phyloP scores from a whole-genome alignment of 2,329 filamentous ascomycete genomes.

The Scytalidium lignicola region DNA sequence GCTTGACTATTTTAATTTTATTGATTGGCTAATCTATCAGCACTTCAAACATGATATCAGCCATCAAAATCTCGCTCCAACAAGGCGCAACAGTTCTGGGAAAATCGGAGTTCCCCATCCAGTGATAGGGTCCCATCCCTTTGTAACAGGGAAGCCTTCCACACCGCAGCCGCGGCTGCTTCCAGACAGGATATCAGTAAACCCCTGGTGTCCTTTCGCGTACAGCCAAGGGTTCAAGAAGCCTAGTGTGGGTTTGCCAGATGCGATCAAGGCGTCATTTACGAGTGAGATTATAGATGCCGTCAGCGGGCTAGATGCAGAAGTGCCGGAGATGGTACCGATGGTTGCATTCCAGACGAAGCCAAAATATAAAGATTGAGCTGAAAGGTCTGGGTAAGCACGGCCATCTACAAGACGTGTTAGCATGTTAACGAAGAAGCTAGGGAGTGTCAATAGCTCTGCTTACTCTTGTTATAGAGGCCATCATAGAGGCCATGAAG shows the following conservation, averaged over 20 bases:
- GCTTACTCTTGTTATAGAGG: conserved; percentile 34
- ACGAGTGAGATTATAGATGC: conserved; percentile 55
- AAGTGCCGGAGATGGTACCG: conserved; percentile 42
- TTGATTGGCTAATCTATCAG: no score
- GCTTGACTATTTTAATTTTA: no score
- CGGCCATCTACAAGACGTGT: conserved; percentile 31
- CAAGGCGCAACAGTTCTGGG: conserved; percentile 41
- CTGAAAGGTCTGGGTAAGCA: conserved; percentile 47
- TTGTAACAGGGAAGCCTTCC: conserved; percentile 18
- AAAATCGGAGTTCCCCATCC: conserved; percentile 33
- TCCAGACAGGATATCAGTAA: conserved; percentile 36
- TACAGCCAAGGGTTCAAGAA: conserved; percentile 43
- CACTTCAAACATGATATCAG: no score
- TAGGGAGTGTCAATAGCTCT: not conserved
- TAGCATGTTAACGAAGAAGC: not conserved
- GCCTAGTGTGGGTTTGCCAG: conserved; percentile 39
- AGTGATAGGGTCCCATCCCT: conserved; percentile 31
- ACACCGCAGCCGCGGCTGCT: conserved; percentile 33
- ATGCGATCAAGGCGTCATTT: conserved; percentile 54
- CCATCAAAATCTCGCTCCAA: conserved; percentile 50
- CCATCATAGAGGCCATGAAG: conserved; percentile 39
- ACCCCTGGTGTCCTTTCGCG: conserved; percentile 28
- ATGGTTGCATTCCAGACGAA: conserved; percentile 29
- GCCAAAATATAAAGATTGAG: conserved; percentile 53
- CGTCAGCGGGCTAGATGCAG: conserved; percentile 51